Conservation (phyloP, 78 protist genomes). For the Chrysochromulina parva region DNA sequence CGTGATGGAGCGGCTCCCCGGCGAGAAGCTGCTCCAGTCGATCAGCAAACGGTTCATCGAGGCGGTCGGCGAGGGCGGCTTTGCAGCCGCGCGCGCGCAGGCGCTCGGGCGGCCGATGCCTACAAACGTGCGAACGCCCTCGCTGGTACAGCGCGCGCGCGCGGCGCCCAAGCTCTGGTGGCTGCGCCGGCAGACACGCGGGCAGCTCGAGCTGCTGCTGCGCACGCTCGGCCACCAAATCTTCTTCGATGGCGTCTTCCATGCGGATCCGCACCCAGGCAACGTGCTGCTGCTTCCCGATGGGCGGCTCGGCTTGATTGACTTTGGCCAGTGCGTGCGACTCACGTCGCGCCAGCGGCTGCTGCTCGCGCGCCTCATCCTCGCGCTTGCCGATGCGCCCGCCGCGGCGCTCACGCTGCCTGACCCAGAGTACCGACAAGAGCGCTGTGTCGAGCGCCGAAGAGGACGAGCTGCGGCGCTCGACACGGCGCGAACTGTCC, state of each 20-base stretch:
- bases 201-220: not conserved
- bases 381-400: not conserved
- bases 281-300: constrained; percentile 36
- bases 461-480: too few relatives aligned
- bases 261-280: constrained; percentile 63
- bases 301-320: constrained; percentile 59
- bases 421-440: not conserved
- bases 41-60: not conserved
- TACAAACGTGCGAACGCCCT: too few relatives aligned
- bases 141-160: not conserved
- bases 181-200: not conserved
- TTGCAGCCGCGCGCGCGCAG: not conserved
- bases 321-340: not conserved
- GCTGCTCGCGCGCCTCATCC: not conserved
- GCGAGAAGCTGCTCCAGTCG: constrained; percentile 21
- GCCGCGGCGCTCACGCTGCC: not conserved
- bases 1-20: constrained; percentile 54
- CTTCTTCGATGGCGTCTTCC: constrained; percentile 35
- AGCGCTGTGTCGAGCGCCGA: too few relatives aligned
- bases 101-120: not conserved
- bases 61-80: not conserved
- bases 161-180: not conserved
- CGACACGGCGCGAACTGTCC: too few relatives aligned
- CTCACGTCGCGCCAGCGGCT: not conserved
- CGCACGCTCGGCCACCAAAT: constrained; percentile 50